phyloP scores from a whole-genome alignment of 257 asterid species.

The Solanum gandarillasii region DNA sequence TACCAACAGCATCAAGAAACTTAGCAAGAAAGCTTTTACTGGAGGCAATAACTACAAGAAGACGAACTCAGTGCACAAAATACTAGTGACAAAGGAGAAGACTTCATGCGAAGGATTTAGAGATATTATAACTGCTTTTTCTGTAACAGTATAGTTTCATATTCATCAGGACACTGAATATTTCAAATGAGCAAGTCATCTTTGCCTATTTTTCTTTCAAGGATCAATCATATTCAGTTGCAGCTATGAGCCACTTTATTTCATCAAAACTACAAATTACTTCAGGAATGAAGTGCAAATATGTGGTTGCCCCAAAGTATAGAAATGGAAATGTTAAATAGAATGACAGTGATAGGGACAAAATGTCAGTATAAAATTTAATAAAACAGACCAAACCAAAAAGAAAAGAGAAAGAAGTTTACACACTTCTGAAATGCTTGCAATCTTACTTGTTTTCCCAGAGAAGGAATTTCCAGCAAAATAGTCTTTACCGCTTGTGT shows the following conservation, averaged over 20 bases:
- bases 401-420: not conserved
- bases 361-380: not conserved
- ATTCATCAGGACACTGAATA: not conserved
- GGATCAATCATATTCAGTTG: not conserved
- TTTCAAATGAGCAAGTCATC: not conserved
- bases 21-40: not conserved
- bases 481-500: slow-evolving; percentile 96
- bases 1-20: not conserved
- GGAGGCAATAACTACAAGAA: not conserved
- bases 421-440: not conserved
- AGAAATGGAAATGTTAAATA: not conserved
- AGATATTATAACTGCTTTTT: not conserved
- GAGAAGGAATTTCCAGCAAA: slow-evolving; percentile 89
- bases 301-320: not conserved
- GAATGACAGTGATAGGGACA: not conserved
- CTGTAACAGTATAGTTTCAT: not conserved
- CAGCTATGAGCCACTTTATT: not conserved
- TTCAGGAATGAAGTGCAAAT: not conserved
- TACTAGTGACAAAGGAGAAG: not conserved
- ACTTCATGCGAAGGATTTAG: not conserved
- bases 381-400: not conserved
- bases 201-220: not conserved
- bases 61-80: not conserved
- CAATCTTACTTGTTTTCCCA: slow-evolving; percentile 73
- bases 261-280: not conserved